Base-by-base conservation (phyloP, 768 basidiomycete genomes). In the Lentinula detonsa region DNA sequence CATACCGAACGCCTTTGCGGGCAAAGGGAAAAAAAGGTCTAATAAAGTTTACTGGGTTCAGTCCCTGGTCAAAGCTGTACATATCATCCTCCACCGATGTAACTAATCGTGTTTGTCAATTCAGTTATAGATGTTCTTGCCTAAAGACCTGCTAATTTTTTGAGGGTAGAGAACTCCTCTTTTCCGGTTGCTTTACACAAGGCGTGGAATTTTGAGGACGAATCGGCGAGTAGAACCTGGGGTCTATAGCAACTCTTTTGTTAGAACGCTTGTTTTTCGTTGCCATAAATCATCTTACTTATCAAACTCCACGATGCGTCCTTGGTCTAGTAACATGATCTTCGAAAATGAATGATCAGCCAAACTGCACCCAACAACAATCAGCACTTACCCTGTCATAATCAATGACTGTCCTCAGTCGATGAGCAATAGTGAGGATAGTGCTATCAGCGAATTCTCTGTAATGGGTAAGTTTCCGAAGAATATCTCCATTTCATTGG, bases 401-500 rank as follows among this genome's bases (percentile, higher is more conserved):
- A 67, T 93, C 91, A 59, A 51, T 51, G 7, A 51, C 87, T 2
- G 88, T 90, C 4, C 87, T 80, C 59, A 91, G 75, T 9, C 87
- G 83, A 73, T 93, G 91, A 11, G 91, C 91, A 59, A 93, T 91
- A 0, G 90, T 93, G 35, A 93, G 73, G 60, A 92, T 90, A 0
- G 90, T 94, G 69, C 88, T 91, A 16, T 86, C 81, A 4, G 88
- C 84, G 64, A 93, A 93, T 75, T 88, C 86, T 11, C 87, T 90
- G 66, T 4, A 48, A 15, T 16, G 35, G 8, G 2, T 31, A 40
- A 28, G 28, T 28, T 4, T 28, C 28, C 28, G 28, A 28, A 28
- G 28, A 28, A 28, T 28, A 28, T 28, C 28, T 28, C 0, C 28
- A 28, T 28, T 28, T 28, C 28, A 28, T 3, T 28, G 28, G 28